Base-by-base conservation (phyloP, 345 rosid species). In the Laguncularia racemosa region DNA sequence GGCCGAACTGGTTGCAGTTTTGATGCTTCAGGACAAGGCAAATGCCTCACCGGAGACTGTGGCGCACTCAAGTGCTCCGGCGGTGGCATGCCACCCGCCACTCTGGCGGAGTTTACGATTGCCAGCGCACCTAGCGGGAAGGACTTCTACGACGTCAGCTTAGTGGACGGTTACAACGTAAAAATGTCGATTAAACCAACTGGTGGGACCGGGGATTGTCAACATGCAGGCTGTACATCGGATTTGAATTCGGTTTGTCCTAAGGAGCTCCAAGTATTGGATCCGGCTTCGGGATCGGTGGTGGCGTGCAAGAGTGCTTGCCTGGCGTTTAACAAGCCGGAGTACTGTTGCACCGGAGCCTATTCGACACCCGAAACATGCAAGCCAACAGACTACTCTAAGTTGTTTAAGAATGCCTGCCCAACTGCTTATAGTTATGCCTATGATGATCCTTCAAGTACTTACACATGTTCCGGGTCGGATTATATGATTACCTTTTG, bases 91-190 rank as follows among this genome's bases (percentile, higher is more conserved):
- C 95, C 96, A 14, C 98, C 98, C 0, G 86, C 69, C 2, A 67
- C 84, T 19, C 81, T 86, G 0, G 95, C 61, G 0, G 98, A 88
- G 60, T 86, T 91, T 77, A 91, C 98, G 12, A 67, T 84, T 19
- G 91, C 76, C 12, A 56, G 74, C 0, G 52, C 40, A 58, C 50
- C 67, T 0, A 46, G 21, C 15, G 80, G 69, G 19, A 85, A 76
- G 61, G 98, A 91, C 59, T 91, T 85, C 64, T 91, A 91, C 61
- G 96, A 88, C 70, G 90, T 88, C n/a, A 91, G 96, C 20, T 77
- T 91, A 3, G 98, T 91, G 40, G 98, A 91, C 62, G 96, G 98
- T 2, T 91, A 91, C 80, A 91, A 91, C 44, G 77, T 88, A 14
- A 88, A 73, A 46, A 56, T 85, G 75, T 84, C 84, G 2, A 85